These are phyloP conservation scores for Marasmius tenuissimus DNA, from an alignment of 1,284 basidiomycete species.

Conservation along the genomic window DNA sequence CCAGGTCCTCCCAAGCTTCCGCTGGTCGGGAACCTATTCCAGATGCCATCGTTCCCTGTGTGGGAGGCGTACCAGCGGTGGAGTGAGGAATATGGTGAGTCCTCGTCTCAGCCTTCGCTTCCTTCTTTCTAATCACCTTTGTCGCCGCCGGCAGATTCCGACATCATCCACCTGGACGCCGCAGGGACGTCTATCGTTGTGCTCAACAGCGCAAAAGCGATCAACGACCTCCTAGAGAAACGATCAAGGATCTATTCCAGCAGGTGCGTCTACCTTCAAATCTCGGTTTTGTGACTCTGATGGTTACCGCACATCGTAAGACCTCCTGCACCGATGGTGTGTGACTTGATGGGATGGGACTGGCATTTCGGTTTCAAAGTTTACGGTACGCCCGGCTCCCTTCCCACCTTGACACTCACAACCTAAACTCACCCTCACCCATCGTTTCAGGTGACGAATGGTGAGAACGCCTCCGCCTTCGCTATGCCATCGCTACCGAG, in stretches of 20 bases:
- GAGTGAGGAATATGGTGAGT: conserved; percentile 15
- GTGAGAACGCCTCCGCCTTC: not conserved
- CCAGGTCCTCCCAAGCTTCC: conserved; percentile 14
- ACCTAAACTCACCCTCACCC: not conserved
- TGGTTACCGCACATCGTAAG: not conserved
- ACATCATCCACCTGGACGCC: conserved; percentile 5
- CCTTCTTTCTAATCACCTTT: not conserved
- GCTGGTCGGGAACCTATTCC: conserved; percentile 15
- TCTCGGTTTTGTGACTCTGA: not conserved
- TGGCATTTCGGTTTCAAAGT: not conserved
- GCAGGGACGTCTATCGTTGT: conserved; percentile 8
- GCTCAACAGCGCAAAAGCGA: not conserved
- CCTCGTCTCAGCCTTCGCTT: not conserved
- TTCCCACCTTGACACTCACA: not conserved
- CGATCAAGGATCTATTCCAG: conserved; percentile 7
- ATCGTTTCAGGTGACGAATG: not conserved
- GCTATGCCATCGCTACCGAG: not conserved
- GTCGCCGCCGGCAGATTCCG: not conserved
- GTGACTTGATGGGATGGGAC: conserved; percentile 16
- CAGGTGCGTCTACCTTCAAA: not conserved
- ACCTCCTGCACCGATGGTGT: conserved; percentile 1
- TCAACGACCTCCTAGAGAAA: conserved; percentile 3
- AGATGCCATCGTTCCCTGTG: conserved; percentile 12
- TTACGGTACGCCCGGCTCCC: not conserved
- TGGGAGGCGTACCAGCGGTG: conserved; percentile 16